Percentiles rank a stretch among this genome's conserved stretches.
Conservation (phyloP, 2,329 filamentous ascomycete genomes). For the Calonectria crousiana region DNA sequence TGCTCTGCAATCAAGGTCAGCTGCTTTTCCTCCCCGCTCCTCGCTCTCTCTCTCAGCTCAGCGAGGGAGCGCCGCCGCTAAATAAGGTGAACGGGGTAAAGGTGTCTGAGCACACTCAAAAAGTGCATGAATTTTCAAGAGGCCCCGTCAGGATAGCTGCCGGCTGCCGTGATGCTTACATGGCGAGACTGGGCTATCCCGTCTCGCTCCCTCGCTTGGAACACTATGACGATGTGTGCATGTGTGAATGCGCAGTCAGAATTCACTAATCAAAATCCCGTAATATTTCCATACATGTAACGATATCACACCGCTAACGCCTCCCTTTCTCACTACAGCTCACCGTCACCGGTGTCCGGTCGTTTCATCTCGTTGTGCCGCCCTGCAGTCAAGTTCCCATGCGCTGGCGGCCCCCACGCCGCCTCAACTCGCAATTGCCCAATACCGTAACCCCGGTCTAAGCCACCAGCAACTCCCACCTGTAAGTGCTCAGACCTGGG, state of each 20-base stretch:
- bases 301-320: conserved; percentile 23
- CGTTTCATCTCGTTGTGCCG: conserved; percentile 3
- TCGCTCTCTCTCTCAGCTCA: not conserved
- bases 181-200: not conserved
- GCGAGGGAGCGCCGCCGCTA: not conserved
- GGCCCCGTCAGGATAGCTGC: not conserved
- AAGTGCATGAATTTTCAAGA: not conserved
- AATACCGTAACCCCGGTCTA: not conserved
- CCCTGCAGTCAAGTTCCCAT: not conserved
- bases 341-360: not conserved
- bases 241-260: not conserved
- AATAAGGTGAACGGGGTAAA: not conserved
- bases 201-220: not conserved
- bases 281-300: not conserved
- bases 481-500: conserved; percentile 44
- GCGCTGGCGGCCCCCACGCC: not conserved
- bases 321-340: conserved; percentile 2
- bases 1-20: not conserved
- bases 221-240: not conserved
- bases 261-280: conserved; percentile 12
- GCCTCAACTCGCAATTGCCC: not conserved
- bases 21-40: not conserved
- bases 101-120: not conserved
- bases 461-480: not conserved
- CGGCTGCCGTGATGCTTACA: not conserved